Evolutionary conservation across 2,329 filamentous ascomycete genomes (phyloP).

Genomic region (Penicillium sp.): DNA sequence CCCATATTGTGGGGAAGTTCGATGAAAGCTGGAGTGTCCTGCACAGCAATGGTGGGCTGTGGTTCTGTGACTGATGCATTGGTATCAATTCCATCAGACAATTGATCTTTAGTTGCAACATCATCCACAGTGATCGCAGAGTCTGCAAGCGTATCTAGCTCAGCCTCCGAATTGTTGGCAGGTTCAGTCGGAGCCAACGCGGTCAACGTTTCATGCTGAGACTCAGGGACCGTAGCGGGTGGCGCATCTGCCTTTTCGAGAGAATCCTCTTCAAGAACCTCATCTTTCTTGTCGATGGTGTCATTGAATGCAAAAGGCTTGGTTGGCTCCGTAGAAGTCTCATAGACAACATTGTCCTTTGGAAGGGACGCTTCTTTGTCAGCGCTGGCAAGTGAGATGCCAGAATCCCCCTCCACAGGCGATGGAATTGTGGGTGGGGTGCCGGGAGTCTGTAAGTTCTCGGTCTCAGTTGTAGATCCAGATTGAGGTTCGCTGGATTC

Average conservation of each 20-base stretch:
- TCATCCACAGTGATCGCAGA: not conserved
- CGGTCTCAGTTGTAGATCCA: not conserved
- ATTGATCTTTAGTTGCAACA: not conserved
- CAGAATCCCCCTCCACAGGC: slow-evolving; percentile 10
- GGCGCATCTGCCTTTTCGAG: not conserved
- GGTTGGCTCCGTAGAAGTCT: not conserved
- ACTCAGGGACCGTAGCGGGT: not conserved
- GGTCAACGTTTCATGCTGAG: not conserved
- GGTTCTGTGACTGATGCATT: not conserved
- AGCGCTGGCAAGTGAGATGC: slow-evolving; percentile 3
- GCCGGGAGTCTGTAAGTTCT: not conserved
- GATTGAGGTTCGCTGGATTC: no score
- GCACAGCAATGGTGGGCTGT: not conserved
- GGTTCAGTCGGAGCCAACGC: not conserved
- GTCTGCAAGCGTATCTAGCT: not conserved
- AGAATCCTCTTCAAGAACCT: not conserved
- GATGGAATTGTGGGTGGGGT: not conserved
- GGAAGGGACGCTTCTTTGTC: not conserved
- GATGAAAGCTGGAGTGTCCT: slow-evolving; percentile 33
- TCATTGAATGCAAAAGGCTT: not conserved
- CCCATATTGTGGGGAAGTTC: slow-evolving; percentile 66
- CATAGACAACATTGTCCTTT: not conserved
- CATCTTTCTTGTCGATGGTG: not conserved
- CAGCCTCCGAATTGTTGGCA: not conserved
- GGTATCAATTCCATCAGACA: not conserved